Percentiles rank a stretch among this genome's conserved stretches.
These are phyloP conservation scores for Neckera pumila DNA, from an alignment of 225 moss, liverwort and hornwort species.

Conservation along the genomic window DNA sequence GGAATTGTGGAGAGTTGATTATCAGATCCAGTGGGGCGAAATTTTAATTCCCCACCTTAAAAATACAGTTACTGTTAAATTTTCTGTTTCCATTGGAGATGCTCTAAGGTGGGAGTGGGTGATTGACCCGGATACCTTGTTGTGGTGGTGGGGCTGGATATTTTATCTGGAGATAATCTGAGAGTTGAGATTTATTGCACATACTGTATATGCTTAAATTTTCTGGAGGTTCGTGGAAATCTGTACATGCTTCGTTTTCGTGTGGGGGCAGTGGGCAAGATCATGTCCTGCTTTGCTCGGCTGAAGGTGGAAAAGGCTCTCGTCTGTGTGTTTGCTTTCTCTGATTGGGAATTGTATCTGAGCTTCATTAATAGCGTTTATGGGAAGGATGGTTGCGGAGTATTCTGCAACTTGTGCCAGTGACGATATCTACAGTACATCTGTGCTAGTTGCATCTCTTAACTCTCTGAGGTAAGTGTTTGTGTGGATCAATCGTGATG, in stretches of 20 bases:
- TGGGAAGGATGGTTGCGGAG: not conserved
- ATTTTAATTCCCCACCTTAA: not conserved
- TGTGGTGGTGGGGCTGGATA: not conserved
- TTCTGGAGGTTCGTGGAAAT: not conserved
- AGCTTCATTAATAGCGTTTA: not conserved
- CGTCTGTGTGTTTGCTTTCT: not conserved
- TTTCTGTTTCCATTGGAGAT: not conserved
- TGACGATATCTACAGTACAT: not conserved
- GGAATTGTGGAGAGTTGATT: not conserved
- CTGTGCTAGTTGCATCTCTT: not conserved
- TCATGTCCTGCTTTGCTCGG: not conserved
- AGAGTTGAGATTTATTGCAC: not conserved
- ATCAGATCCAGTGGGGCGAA: not conserved
- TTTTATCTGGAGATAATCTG: not conserved
- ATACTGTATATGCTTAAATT: not conserved
- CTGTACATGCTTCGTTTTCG: not conserved
- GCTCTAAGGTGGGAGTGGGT: too few relatives aligned
- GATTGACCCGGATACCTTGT: not conserved
- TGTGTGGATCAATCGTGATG: not conserved
- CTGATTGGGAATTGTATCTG: not conserved
- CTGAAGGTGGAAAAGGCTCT: not conserved
- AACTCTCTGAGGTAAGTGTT: too few relatives aligned
- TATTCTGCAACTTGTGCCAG: not conserved
- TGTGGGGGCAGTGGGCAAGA: not conserved
- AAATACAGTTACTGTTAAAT: not conserved